Evolutionary conservation across 352 stramenopile species (phyloP).

Genomic region (Phytophthora capsici): DNA sequence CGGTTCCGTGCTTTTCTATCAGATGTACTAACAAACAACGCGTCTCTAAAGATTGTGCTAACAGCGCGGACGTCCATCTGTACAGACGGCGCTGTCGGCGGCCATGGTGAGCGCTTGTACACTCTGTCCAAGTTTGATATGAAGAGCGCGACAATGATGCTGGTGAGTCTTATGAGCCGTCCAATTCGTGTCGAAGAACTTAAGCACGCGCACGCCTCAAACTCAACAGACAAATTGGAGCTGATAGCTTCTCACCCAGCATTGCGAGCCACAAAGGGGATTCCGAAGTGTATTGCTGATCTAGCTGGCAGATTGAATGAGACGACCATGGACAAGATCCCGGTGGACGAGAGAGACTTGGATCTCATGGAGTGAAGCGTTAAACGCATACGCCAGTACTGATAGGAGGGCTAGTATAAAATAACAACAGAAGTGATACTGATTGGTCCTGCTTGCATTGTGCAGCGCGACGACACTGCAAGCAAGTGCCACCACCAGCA

Average conservation of each 20-base stretch:
- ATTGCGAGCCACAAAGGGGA: conserved; percentile 60
- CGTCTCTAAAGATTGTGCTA: conserved; percentile 77
- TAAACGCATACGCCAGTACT: not conserved
- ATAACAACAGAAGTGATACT: conserved; percentile 7
- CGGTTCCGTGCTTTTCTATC: conserved; percentile 75
- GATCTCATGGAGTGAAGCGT: conserved; percentile 44
- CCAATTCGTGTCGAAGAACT: conserved; percentile 76
- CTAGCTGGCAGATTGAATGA: conserved; percentile 75
- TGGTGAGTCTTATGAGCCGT: conserved; percentile 77
- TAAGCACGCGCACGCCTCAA: conserved; percentile 38
- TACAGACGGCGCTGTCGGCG: conserved; percentile 67
- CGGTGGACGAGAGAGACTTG: conserved; percentile 41
- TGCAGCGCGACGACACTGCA: too few species aligned
- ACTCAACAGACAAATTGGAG: conserved; percentile 71
- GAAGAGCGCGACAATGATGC: conserved; percentile 78
- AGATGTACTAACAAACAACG: conserved; percentile 73
- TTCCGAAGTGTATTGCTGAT: conserved; percentile 75
- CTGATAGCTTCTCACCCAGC: conserved; percentile 76
- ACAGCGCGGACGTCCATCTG: conserved; percentile 67
- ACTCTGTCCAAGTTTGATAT: conserved; percentile 68
- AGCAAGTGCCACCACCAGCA: too few species aligned
- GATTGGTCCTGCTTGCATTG: too few species aligned
- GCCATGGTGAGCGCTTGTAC: conserved; percentile 75
- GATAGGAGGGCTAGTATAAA: conserved; percentile 26
- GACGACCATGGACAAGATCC: conserved; percentile 72